These are phyloP conservation scores for Nitzschia palea DNA, from an alignment of 108 stramenopile species.

Conservation along the genomic window DNA sequence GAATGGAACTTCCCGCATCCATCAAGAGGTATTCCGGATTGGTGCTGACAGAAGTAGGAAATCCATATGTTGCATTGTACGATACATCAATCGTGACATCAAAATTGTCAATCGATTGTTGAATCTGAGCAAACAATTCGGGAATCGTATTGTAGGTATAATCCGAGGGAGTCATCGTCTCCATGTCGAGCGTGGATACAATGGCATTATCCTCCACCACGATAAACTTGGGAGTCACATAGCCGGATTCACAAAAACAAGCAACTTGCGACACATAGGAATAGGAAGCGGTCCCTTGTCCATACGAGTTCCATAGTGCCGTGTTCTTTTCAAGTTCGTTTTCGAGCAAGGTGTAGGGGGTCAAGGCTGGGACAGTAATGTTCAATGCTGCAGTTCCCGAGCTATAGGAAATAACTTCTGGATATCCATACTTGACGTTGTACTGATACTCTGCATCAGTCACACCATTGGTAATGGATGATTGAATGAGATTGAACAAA, in stretches of 20 bases:
- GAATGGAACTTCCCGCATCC: conserved; percentile 12
- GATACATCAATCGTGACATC: background rate
- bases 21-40: background rate
- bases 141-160: conserved; percentile 8
- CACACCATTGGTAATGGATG: background rate
- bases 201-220: background rate
- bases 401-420: background rate
- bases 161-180: background rate
- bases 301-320: background rate
- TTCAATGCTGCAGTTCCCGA: background rate
- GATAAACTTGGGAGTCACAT: conserved; percentile 4
- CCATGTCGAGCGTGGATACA: background rate
- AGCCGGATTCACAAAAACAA: conserved; percentile 1
- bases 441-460: background rate
- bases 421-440: conserved; percentile 15
- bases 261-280: background rate
- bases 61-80: conserved; percentile 1
- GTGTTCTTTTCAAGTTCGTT: background rate
- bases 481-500: conserved; percentile 1
- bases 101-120: conserved; percentile 2
- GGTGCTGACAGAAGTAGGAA: background rate
- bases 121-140: background rate
- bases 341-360: conserved; percentile 4
- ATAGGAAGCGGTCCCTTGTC: background rate
- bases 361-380: background rate